Evolutionary conservation across 495 filamentous ascomycete genomes (phyloP).

Genomic region (Hypomontagnella submonticulosa): DNA sequence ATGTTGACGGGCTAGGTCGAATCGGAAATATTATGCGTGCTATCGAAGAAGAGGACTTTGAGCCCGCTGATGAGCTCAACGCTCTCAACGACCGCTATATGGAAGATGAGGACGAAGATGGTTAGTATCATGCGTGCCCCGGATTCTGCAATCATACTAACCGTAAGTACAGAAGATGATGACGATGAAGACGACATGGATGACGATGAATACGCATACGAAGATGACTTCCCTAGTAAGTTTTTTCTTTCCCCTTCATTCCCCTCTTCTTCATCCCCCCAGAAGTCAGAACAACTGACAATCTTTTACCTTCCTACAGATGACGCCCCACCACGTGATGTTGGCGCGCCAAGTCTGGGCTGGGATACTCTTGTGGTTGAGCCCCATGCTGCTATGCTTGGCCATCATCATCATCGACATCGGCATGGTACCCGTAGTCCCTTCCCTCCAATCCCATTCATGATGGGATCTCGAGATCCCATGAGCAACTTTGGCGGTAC

Average conservation of each 20-base stretch:
- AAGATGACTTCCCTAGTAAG: slow-evolving; percentile 77
- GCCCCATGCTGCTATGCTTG: slow-evolving; percentile 43
- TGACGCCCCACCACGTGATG: slow-evolving; percentile 57
- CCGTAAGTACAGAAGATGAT: slow-evolving; percentile 63
- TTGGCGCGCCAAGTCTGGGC: slow-evolving; percentile 53
- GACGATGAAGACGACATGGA: slow-evolving; percentile 80
- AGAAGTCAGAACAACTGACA: slow-evolving; percentile 6
- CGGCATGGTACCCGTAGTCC: slow-evolving; percentile 48
- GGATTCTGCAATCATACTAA: slow-evolving; percentile 34
- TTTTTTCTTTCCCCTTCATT: slow-evolving; percentile 43
- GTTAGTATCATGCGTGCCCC: slow-evolving; percentile 48
- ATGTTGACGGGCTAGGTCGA: slow-evolving; percentile 57
- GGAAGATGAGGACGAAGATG: slow-evolving; percentile 74
- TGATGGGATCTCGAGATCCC: slow-evolving; percentile 58
- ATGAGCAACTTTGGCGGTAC: slow-evolving; percentile 46
- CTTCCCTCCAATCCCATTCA: slow-evolving; percentile 52
- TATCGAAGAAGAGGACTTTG: slow-evolving; percentile 71
- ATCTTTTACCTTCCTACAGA: slow-evolving; percentile 52
- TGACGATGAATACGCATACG: slow-evolving; percentile 72
- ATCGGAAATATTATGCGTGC: slow-evolving; percentile 68
- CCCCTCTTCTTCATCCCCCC: background rate
- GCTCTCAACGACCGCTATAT: slow-evolving; percentile 69
- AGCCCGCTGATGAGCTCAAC: slow-evolving; percentile 57
- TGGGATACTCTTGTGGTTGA: slow-evolving; percentile 60
- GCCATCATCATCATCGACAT: slow-evolving; percentile 42